Conservation (phyloP, 805 yeast genomes). For the Crinitomyces ghanaensis region DNA sequence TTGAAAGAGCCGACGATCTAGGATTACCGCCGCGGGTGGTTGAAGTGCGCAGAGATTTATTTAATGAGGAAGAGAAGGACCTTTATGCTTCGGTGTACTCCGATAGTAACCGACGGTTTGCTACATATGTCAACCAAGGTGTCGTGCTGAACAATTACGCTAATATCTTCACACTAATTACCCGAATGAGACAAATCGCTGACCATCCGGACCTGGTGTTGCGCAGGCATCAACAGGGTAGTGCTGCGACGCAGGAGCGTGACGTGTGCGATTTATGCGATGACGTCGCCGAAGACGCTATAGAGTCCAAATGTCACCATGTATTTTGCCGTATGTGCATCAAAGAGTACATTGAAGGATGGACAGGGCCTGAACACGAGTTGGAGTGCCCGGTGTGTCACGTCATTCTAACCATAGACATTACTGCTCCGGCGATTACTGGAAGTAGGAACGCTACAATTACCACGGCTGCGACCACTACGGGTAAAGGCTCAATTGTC, state of each 20-base stretch:
- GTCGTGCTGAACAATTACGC: constrained; percentile 95
- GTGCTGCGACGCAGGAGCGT: constrained; percentile 32
- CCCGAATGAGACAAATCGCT: constrained; percentile 95
- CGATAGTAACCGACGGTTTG: constrained; percentile 77
- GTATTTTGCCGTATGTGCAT: constrained; percentile 88
- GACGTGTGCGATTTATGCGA: constrained; percentile 89
- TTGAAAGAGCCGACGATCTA: constrained; percentile 93
- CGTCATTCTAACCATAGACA: constrained; percentile 80
- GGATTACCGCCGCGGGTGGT: constrained; percentile 96
- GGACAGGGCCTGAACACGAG: constrained; percentile 40
- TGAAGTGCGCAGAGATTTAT: constrained; percentile 72
- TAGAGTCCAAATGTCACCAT: constrained; percentile 89
- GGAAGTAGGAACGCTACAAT: no score
- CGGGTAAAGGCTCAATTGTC: constrained; percentile 56
- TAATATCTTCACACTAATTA: constrained; percentile 87
- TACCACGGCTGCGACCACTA: constrained; percentile 42
- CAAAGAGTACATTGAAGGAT: constrained; percentile 75
- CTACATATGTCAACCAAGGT: constrained; percentile 90
- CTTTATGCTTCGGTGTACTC: constrained; percentile 77
- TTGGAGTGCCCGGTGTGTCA: constrained; percentile 95
- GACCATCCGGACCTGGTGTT: constrained; percentile 96
- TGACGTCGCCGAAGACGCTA: constrained; percentile 97
- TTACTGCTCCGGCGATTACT: constrained; percentile 75
- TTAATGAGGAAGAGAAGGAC: constrained; percentile 93
- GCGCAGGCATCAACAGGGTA: constrained; percentile 43